phyloP scores from a whole-genome alignment of 148 eudicot genomes.

The Rhododendron ferrugineum region DNA sequence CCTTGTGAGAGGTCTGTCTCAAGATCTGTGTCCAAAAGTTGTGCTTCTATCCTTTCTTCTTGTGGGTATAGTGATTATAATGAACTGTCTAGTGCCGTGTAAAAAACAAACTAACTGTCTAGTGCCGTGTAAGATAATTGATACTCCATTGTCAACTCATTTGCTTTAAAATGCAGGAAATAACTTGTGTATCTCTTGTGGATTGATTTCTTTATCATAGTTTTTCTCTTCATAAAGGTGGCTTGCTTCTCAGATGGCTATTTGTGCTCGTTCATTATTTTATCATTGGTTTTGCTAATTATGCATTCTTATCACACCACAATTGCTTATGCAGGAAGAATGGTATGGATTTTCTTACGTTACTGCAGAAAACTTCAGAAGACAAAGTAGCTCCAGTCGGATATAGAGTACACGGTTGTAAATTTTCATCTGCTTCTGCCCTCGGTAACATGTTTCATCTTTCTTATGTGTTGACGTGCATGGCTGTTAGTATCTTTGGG shows the following conservation, averaged over 20 bases:
- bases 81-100: neutral
- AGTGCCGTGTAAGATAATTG: neutral
- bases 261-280: neutral
- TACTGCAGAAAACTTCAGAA: conserved; percentile 2
- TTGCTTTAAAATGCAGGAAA: neutral
- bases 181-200: neutral
- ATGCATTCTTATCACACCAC: neutral
- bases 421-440: conserved; percentile 28
- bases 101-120: neutral
- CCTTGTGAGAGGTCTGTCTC: neutral
- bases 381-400: neutral
- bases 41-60: neutral
- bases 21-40: neutral
- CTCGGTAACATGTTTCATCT: conserved; percentile 36
- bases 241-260: neutral
- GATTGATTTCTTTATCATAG: neutral
- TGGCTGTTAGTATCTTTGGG: neutral
- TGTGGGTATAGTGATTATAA: neutral
- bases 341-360: neutral
- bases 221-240: neutral
- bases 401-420: neutral
- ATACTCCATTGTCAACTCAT: neutral
- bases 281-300: neutral
- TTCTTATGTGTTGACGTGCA: neutral
- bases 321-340: conserved; percentile 5